Percentiles rank a stretch among this genome's conserved stretches.
Evolutionary conservation across 176 grass and related monocot genomes (phyloP).

Genomic region (Bonia amplexicaulis): DNA sequence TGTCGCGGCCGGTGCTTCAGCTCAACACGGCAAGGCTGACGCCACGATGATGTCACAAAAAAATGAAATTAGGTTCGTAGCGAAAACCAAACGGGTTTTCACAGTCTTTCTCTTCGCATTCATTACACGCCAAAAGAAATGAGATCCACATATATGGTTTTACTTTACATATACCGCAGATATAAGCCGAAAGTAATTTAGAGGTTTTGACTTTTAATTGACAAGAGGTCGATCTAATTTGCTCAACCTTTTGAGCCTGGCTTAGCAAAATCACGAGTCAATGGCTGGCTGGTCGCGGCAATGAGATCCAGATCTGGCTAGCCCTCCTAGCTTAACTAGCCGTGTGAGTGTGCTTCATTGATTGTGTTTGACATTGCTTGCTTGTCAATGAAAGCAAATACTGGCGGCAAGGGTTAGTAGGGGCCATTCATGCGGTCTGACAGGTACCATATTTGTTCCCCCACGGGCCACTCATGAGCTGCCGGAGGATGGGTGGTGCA

Average conservation of each 20-base stretch:
- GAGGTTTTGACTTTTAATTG: no score
- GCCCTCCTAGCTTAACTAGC: not conserved
- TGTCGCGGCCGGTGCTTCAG: not conserved
- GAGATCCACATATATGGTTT: not conserved
- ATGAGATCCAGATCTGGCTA: not conserved
- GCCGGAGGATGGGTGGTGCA: not conserved
- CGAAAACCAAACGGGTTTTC: not conserved
- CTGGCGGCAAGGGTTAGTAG: not conserved
- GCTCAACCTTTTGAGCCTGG: not conserved
- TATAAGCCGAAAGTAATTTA: no score
- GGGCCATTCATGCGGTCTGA: not conserved
- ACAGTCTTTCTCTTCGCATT: not conserved
- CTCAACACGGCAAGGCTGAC: not conserved
- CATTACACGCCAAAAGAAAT: not conserved
- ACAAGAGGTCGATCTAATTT: not conserved
- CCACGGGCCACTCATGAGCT: not conserved
- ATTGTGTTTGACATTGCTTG: not conserved
- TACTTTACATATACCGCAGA: not conserved
- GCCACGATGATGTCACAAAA: not conserved
- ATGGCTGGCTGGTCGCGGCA: not conserved
- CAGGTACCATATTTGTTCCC: not conserved
- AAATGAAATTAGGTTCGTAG: not conserved
- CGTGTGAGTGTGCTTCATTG: not conserved
- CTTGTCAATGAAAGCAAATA: not conserved
- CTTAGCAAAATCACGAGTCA: not conserved